Evolutionary conservation across 805 yeast species (phyloP).

Genomic region (Ogataea allantospora): DNA sequence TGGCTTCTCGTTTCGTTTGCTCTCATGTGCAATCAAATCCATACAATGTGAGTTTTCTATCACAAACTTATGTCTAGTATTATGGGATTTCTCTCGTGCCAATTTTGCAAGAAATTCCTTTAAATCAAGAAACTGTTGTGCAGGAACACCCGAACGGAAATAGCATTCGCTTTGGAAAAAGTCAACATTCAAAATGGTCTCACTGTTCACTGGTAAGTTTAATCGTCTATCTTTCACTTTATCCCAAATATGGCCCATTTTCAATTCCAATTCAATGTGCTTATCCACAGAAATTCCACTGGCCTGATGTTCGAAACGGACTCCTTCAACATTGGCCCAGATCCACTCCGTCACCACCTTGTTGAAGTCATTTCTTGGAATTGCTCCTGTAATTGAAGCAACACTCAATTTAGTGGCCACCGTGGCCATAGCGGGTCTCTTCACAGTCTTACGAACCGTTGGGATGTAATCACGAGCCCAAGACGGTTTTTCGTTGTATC

Average conservation of each 20-base stretch:
- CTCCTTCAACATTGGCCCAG: slow-evolving; percentile 72
- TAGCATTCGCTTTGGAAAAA: slow-evolving; percentile 54
- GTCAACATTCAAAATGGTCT: slow-evolving; percentile 49
- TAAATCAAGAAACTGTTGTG: slow-evolving; percentile 57
- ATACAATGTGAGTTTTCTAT: slow-evolving; percentile 59
- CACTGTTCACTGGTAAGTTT: slow-evolving; percentile 65
- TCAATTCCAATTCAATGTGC: slow-evolving; percentile 69
- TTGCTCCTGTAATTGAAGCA: slow-evolving; percentile 66
- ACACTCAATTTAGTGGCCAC: slow-evolving; percentile 22
- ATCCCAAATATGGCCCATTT: slow-evolving; percentile 69
- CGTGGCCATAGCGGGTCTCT: slow-evolving; percentile 13
- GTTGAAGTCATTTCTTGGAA: slow-evolving; percentile 77
- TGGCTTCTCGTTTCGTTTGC: slow-evolving; percentile 64
- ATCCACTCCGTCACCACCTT: slow-evolving; percentile 87
- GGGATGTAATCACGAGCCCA: slow-evolving; percentile 84
- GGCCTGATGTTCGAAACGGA: slow-evolving; percentile 45
- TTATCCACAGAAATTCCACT: slow-evolving; percentile 38
- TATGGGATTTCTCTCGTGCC: slow-evolving; percentile 33
- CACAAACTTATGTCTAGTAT: slow-evolving; percentile 46
- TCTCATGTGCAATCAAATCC: slow-evolving; percentile 62
- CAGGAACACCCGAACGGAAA: slow-evolving; percentile 66
- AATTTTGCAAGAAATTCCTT: slow-evolving; percentile 54
- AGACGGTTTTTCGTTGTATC: slow-evolving; percentile 65
- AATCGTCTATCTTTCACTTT: slow-evolving; percentile 61
- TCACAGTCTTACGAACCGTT: slow-evolving; percentile 14